Conservation (phyloP, 139 green algal genomes). For the Cymbomonas tetramitiformis region DNA sequence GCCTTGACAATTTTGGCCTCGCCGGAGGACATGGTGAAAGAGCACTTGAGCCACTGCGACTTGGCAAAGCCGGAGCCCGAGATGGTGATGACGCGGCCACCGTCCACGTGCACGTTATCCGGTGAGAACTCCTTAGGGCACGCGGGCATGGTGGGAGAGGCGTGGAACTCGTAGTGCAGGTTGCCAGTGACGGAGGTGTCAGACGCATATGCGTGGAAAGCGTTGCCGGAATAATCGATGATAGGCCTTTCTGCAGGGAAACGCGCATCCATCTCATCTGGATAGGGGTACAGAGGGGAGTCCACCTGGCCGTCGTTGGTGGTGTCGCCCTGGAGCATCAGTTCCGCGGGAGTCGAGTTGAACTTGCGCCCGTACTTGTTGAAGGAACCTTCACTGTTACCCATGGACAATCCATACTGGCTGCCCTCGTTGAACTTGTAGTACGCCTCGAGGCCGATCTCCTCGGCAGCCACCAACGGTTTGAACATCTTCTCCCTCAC, state of each 20-base stretch:
- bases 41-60: slow-evolving; percentile 1
- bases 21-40: too few relatives aligned
- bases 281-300: too few relatives aligned
- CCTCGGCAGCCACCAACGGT: not conserved
- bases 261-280: too few relatives aligned
- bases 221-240: slow-evolving; percentile 1
- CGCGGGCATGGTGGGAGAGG: slow-evolving; percentile 1
- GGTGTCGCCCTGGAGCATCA: slow-evolving; percentile 4
- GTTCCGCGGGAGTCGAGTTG: not conserved
- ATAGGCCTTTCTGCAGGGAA: too few relatives aligned
- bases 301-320: not conserved
- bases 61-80: slow-evolving; percentile 16
- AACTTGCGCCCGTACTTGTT: not conserved
- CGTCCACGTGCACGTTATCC: slow-evolving; percentile 13
- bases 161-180: not conserved
- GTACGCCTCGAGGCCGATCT: slow-evolving; percentile 13
- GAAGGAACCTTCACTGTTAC: too few relatives aligned
- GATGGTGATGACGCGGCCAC: not conserved
- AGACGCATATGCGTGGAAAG: not conserved
- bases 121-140: slow-evolving; percentile 11
- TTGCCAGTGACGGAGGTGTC: not conserved
- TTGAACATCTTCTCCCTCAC: not conserved
- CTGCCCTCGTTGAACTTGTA: slow-evolving; percentile 17
- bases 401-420: not conserved
- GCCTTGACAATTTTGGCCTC: too few relatives aligned